Evolutionary conservation across 768 basidiomycete species (phyloP).

Genomic region (Lactifluus pinguis): DNA sequence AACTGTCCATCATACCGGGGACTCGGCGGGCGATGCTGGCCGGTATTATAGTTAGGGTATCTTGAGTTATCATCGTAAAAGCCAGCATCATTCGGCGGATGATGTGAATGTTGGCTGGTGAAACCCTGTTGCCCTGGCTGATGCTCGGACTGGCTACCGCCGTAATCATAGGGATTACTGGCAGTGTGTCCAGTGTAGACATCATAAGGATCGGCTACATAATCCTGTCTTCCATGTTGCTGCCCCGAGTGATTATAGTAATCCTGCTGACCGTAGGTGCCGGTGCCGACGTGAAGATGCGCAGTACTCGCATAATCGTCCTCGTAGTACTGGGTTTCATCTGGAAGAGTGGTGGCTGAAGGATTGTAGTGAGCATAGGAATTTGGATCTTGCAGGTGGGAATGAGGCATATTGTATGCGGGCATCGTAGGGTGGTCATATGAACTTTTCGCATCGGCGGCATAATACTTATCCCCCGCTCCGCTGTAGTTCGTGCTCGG

Average conservation of each 20-base stretch:
- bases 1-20: background rate
- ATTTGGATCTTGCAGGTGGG: slow-evolving; percentile 42
- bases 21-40: background rate
- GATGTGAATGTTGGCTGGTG: background rate
- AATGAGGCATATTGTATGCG: slow-evolving; percentile 56
- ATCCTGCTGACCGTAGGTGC: slow-evolving; percentile 44
- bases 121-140: background rate
- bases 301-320: slow-evolving; percentile 61
- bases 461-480: slow-evolving; percentile 41
- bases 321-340: slow-evolving; percentile 45
- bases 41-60: background rate
- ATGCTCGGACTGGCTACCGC: background rate
- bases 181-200: slow-evolving; percentile 30
- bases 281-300: slow-evolving; percentile 49
- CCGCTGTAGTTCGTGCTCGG: slow-evolving; percentile 39
- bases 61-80: slow-evolving; percentile 3
- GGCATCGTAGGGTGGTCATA: slow-evolving; percentile 66
- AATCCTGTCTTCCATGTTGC: slow-evolving; percentile 5
- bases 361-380: slow-evolving; percentile 48
- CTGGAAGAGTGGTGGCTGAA: slow-evolving; percentile 49
- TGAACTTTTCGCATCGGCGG: slow-evolving; percentile 39
- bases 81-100: background rate
- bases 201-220: slow-evolving; percentile 41
- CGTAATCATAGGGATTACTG: background rate
- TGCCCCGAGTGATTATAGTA: background rate